Base-by-base conservation (phyloP, 805 yeast species). In the Metschnikowia vanudenii region DNA sequence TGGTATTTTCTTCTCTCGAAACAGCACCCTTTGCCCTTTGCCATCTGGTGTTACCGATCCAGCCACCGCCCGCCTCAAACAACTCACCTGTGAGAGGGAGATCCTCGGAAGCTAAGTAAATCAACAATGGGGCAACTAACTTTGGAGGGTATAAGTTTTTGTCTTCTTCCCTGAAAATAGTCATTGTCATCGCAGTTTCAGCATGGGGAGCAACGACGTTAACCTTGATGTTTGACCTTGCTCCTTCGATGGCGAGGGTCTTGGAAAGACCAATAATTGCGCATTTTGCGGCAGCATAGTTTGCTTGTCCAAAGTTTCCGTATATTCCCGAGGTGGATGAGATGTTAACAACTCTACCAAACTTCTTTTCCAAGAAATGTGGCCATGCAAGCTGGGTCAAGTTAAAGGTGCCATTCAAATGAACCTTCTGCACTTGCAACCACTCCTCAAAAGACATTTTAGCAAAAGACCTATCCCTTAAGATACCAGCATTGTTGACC, bases 231-330 rank as follows among this genome's bases (percentile, higher is more conserved):
- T 84, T 81, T 60, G 74, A 64, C 66, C 80, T 88, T 50, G 82
- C 82, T 60, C 99, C 99, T 73, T 92, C 99, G 54, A 88, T 76
- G 24, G 98, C 97, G 53, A 89, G 68, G 36, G 97, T 85, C 67
- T 80, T 82, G 34, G 96, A 79, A 57, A 92, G 78, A 14, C 96
- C 96, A 40, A 90, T 69, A 53, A 92, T 81, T 19, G 89, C 97
- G 43, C 87, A 81, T 73, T 92, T 92, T 38, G 98, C 97, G 28
- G 97, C 82, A 17, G 96, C 84, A 68, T 92, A 92, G 73, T 92
- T 92, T 34, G 97, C 88, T 72, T 92, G 99, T 42, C 99, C 99
- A 71, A 92, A 92, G 74, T 86, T 89, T 54, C 99, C 99, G 67
- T 92, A 92, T 57, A 92, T 90, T 55, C 98, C 99, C 2, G 97